These are phyloP conservation scores for Fraxinus baroniana DNA, from an alignment of 305 asterid species.

Conservation along the genomic window DNA sequence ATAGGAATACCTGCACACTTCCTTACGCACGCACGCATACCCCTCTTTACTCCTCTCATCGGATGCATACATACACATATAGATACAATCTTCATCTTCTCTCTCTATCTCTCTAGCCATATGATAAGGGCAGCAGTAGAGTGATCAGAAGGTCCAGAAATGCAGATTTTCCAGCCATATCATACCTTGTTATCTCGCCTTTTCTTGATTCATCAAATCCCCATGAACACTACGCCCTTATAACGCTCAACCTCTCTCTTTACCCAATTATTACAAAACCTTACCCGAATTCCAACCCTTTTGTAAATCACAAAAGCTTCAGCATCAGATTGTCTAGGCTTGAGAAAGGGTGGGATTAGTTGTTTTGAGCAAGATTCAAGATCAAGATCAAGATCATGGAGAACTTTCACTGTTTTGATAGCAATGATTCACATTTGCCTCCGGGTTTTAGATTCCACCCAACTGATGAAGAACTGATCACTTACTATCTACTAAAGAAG, in stretches of 20 bases:
- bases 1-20: slow-evolving; percentile 68
- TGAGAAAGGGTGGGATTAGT: not conserved
- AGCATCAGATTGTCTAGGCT: not conserved
- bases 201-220: slow-evolving; percentile 50
- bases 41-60: slow-evolving; percentile 5
- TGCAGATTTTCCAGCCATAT: slow-evolving; percentile 33
- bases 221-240: slow-evolving; percentile 33
- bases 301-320: not conserved
- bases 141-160: slow-evolving; percentile 35
- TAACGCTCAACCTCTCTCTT: slow-evolving; percentile 20
- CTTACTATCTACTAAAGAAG: slow-evolving; percentile 78
- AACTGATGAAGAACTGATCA: slow-evolving; percentile 88
- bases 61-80: slow-evolving; percentile 1
- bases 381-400: slow-evolving; percentile 42
- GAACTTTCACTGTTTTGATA: slow-evolving; percentile 33
- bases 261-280: not conserved
- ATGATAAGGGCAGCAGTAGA: slow-evolving; percentile 37
- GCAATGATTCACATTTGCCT: slow-evolving; percentile 54
- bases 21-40: slow-evolving; percentile 93
- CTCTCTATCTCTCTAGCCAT: slow-evolving; percentile 26
- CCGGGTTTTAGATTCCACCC: slow-evolving; percentile 96
- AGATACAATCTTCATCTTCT: not conserved
- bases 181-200: slow-evolving; percentile 38
- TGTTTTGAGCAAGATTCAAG: not conserved
- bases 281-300: not conserved